Base-by-base conservation (phyloP, 208 protist genomes). In the Angomonas ambiguus region DNA sequence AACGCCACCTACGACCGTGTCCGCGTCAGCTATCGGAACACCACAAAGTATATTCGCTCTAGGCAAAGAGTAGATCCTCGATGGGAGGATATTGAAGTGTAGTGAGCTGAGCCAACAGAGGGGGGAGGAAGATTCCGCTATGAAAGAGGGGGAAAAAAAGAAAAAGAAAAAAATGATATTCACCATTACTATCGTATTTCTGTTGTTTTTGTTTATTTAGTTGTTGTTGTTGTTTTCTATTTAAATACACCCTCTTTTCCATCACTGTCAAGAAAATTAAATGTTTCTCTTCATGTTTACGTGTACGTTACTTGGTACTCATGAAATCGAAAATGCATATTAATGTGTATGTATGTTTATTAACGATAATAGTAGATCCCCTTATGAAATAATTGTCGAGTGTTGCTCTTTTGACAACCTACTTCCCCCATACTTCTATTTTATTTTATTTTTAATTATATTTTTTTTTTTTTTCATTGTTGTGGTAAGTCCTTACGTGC, bases 71-170 rank as follows among this genome's bases (percentile, higher is more conserved):
- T 77, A 11, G 87, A 93, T 60, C 69, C 76, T 53, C 73, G 77
- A 11, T 93, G 84, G 84, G 67, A 65, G n/a, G 82, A 84, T 27
- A 85, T 93, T 76, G 82, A 91, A 11, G 74, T 88, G 27, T 89
- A 77, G 49, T 51, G 62, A 31, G 33, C 18, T 33, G 25, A 5
- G 35, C n/a, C n/a, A n/a, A n/a, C n/a, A n/a, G n/a, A n/a, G n/a
- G n/a, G n/a, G n/a, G n/a, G n/a, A n/a, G n/a, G n/a, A n/a, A n/a
- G n/a, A n/a, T n/a, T n/a, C n/a, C n/a, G n/a, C n/a, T n/a, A n/a
- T n/a, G n/a, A n/a, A n/a, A n/a, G 1, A 4, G 8, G 34, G 38
- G 11, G 34, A n/a, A n/a, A n/a, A n/a, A n/a, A n/a, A n/a, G n/a
- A n/a, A n/a, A n/a, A 53, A 53, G 11, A 11, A 53, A 53, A 53